Base-by-base conservation (phyloP, 352 stramenopile species). In the Globisporangium uncinulatum region DNA sequence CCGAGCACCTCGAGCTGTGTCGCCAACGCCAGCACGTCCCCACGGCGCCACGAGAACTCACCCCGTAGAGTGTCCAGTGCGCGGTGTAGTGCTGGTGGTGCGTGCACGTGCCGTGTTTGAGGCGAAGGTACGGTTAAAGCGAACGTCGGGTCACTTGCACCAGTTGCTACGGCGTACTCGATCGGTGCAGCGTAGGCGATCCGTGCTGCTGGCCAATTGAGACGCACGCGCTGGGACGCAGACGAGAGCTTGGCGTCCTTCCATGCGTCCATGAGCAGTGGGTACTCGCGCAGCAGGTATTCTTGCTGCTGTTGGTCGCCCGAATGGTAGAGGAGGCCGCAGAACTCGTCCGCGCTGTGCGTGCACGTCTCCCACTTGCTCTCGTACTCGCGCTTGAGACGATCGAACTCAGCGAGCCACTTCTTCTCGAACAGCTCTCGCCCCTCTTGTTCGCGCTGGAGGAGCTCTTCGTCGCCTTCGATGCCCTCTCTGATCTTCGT, bases 341-440 rank as follows among this genome's bases (percentile, higher is more conserved):
- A 89, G 55, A 89, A 89, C 29, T 86, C 76, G 53, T 87, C 71
- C 8, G 79, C 76, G 4, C 66, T 71, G 67, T 87, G 81, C 19
- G 71, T 86, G 56, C 79, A 89, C 13, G 76, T 86, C 53, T 85
- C 67, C 79, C 79, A 87, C 65, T 79, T 80, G 29, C 50, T 51
- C 41, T 70, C 53, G 51, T 86, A 71, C 56, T 79, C 65, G 39
- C 37, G 50, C 48, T 79, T 79, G 29, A 87, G 54, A 6, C 55
- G 46, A 4, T 80, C 67, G 47, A 89, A 89, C 55, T 85, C 76
- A 6, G 58, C 63, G 34, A 89, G 74, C 79, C 76, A 86, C 58
- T 74, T 50, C 17, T 69, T 62, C 57, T 89, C 67, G 51, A 82
- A 89, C n/a, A 53, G 62, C 49, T 71, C 63, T 31, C 79, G 58